These are phyloP conservation scores for Iodosphaeria phyllophila DNA, from an alignment of 2,329 filamentous ascomycete genomes.

Conservation along the genomic window DNA sequence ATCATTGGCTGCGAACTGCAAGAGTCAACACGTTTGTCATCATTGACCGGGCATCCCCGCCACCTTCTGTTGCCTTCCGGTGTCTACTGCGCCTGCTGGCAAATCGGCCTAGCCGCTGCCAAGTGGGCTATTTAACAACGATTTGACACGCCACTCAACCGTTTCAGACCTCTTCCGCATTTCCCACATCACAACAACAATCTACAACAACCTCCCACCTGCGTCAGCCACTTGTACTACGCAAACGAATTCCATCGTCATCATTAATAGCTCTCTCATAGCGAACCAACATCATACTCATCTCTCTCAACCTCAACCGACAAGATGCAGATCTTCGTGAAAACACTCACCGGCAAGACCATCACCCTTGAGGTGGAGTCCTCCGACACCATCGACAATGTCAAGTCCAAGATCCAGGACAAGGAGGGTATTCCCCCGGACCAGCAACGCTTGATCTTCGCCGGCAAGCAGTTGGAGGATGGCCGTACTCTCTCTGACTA, in stretches of 20 bases:
- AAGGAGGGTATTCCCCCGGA: conserved; percentile 95
- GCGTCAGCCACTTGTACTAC: too few species aligned
- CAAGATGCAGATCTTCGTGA: conserved; percentile 99
- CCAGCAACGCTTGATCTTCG: conserved; percentile 91
- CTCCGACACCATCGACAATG: conserved; percentile 85
- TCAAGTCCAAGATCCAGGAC: conserved; percentile 94
- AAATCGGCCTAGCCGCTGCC: too few species aligned
- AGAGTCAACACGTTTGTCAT: too few species aligned
- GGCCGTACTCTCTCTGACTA: conserved; percentile 81
- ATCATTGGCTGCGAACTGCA: too few species aligned
- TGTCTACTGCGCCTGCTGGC: conserved; percentile 4
- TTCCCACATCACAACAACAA: too few species aligned
- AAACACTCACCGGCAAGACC: conserved; percentile 83
- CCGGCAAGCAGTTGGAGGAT: conserved; percentile 91
- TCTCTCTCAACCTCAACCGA: too few species aligned
- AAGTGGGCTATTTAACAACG: too few species aligned
- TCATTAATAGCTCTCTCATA: conserved; percentile 5
- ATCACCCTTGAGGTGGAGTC: conserved; percentile 85
- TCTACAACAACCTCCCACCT: too few species aligned
- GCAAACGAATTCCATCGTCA: too few species aligned
- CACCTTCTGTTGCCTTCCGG: conserved; percentile 12
- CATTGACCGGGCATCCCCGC: not conserved
- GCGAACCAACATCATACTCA: conserved; percentile 9
- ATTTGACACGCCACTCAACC: too few species aligned
- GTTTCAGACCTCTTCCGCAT: too few species aligned